These are phyloP conservation scores for Pseudozyma hubeiensis DNA, from an alignment of 1,284 basidiomycete species.

Conservation along the genomic window DNA sequence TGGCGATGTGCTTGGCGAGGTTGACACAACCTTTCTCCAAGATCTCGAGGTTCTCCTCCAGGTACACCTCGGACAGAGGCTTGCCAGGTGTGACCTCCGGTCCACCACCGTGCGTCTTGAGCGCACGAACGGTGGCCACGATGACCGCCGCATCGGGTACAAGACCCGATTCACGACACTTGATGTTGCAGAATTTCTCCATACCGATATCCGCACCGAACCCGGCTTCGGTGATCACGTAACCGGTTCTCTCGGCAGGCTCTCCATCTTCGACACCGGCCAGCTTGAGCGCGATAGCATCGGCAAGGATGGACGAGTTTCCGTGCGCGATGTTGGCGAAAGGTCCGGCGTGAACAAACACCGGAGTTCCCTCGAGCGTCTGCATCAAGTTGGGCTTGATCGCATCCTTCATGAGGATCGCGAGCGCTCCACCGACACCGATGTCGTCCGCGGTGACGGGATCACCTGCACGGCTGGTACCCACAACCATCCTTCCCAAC, in stretches of 20 bases:
- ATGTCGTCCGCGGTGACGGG: conserved; percentile 96
- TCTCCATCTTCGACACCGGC: conserved; percentile 96
- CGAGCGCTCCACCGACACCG: conserved; percentile 92
- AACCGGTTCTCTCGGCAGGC: conserved; percentile 81
- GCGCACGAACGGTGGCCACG: conserved; percentile 94
- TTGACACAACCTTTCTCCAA: conserved; percentile 94
- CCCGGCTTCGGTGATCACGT: conserved; percentile 97
- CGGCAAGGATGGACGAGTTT: conserved; percentile 97
- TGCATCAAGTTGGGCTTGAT: conserved; percentile 99
- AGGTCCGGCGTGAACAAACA: conserved; percentile 98
- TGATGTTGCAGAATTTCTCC: conserved; percentile 97
- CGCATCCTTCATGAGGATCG: conserved; percentile 98
- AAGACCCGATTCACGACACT: conserved; percentile 92
- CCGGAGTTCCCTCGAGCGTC: conserved; percentile 96
- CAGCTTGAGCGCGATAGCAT: conserved; percentile 94
- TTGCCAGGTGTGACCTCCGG: conserved; percentile 97
- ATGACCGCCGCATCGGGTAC: conserved; percentile 93
- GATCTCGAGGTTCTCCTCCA: conserved; percentile 90
- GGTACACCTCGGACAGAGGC: conserved; percentile 91
- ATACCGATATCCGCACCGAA: conserved; percentile 96
- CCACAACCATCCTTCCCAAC: conserved; percentile 95
- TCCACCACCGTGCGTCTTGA: conserved; percentile 99
- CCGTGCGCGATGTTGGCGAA: conserved; percentile 99
- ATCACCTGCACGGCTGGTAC: conserved; percentile 90
- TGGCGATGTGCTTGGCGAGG: conserved; percentile 91